A percentile compares a stretch with the other conserved stretches of the same genome.
Conservation (phyloP, 2,329 filamentous ascomycete genomes). For the Lachnellula hyalina region DNA sequence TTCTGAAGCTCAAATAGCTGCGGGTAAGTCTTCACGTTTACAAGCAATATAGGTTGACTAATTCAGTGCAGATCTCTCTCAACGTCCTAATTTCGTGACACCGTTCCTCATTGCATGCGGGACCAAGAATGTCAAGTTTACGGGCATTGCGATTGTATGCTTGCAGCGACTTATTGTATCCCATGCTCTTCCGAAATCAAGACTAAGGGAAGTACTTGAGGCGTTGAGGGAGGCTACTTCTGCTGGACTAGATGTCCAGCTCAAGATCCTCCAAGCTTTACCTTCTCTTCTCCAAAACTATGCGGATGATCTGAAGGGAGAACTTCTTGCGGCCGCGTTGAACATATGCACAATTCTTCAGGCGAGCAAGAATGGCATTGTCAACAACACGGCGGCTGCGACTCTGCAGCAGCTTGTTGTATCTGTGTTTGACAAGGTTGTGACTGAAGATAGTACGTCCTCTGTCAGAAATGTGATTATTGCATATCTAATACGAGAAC, state of each 20-base stretch:
- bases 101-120: slow-evolving; percentile 92
- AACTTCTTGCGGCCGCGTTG: slow-evolving; percentile 73
- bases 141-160: slow-evolving; percentile 79
- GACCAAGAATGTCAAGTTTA: slow-evolving; percentile 86
- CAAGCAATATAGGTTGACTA: slow-evolving; percentile 3
- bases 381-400: slow-evolving; percentile 94
- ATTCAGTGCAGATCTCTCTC: slow-evolving; percentile 63
- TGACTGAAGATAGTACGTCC: slow-evolving; percentile 68
- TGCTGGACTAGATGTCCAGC: slow-evolving; percentile 79
- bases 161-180: slow-evolving; percentile 84
- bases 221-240: slow-evolving; percentile 80
- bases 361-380: slow-evolving; percentile 84
- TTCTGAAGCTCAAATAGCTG: slow-evolving; percentile 56
- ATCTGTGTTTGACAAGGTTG: slow-evolving; percentile 88
- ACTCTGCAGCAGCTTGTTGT: slow-evolving; percentile 92
- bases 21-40: slow-evolving; percentile 24
- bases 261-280: slow-evolving; percentile 90
- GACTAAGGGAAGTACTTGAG: slow-evolving; percentile 80
- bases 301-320: slow-evolving; percentile 70
- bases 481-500: slow-evolving; percentile 16
- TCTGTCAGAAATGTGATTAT: slow-evolving; percentile 6
- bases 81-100: slow-evolving; percentile 78
- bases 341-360: slow-evolving; percentile 92
- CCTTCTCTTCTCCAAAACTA: slow-evolving; percentile 91
- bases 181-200: slow-evolving; percentile 69